phyloP scores from a whole-genome alignment of 352 stramenopile species.

The Globisporangium uncinulatum region DNA sequence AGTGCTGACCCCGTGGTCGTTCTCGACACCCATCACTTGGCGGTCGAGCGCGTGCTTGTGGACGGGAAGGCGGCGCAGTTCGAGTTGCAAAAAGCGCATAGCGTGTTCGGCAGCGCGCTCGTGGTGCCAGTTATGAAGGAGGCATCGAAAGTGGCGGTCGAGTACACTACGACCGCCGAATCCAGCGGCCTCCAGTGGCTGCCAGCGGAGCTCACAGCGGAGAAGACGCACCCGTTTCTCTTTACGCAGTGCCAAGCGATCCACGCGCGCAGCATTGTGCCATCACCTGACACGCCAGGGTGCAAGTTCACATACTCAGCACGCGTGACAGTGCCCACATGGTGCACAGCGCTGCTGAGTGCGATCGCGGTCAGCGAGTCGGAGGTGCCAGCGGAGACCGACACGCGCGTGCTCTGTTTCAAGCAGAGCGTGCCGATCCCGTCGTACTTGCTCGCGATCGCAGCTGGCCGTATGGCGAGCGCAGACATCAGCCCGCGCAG shows the following conservation, averaged over 20 bases:
- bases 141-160: constrained; percentile 40
- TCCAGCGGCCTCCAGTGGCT: constrained; percentile 90
- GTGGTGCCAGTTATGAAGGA: constrained; percentile 39
- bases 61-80: constrained; percentile 33
- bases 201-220: constrained; percentile 90
- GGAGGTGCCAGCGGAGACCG: not conserved
- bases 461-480: constrained; percentile 86
- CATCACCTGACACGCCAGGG: constrained; percentile 92
- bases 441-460: constrained; percentile 95
- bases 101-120: constrained; percentile 62
- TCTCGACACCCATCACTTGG: constrained; percentile 85
- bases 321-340: constrained; percentile 84
- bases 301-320: constrained; percentile 95
- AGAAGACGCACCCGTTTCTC: constrained; percentile 92
- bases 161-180: constrained; percentile 12
- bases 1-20: constrained; percentile 28
- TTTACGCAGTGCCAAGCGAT: constrained; percentile 95
- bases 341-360: constrained; percentile 93
- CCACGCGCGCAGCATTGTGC: constrained; percentile 92
- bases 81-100: constrained; percentile 27
- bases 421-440: constrained; percentile 91
- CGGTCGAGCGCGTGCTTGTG: constrained; percentile 51
- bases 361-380: constrained; percentile 37
- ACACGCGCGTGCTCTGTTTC: constrained; percentile 11
- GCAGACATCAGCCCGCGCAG: constrained; percentile 83